Base-by-base conservation (phyloP, 2,329 filamentous ascomycete species). In the Cladosporium sp. region DNA sequence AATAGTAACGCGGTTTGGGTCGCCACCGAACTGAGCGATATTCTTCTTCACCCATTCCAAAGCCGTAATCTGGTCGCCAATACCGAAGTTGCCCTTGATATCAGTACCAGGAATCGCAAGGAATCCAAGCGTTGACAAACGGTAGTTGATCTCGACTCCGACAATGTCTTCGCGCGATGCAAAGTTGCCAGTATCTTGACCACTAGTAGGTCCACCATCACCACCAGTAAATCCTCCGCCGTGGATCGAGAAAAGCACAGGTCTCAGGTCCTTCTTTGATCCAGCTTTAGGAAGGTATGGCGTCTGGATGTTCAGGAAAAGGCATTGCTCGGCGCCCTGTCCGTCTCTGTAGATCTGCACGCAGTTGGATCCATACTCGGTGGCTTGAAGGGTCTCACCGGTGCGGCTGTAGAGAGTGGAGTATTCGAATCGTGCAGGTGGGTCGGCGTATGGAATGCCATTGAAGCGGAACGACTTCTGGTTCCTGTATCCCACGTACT, bases 111-210 rank as follows among this genome's bases (percentile, higher is more conserved):
- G 79, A 8, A 87, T 78, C 0, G 86, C 86, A 0, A 88, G 76
- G 69, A 87, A 88, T 0, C 86, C 86, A 0, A 88, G 78, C 0
- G 84, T 86, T 0, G 79, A 81, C 3, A 88, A 75, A 10, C 87
- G 83, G 73, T 88, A 88, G 76, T 88, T 88, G 76, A 88, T 84
- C 8, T 76, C 76, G 5, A 89, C 86, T 3, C 86, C 80, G 0
- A 89, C 84, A 21, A 88, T 80, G 67, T 88, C 86, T 25, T 85
- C 85, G 58, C 85, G 80, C 2, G 84, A 86, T 0, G 83, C 86
- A 3, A 88, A 70, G 66, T 76, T 80, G 36, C 83, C 83, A 23
- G 85, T 84, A 67, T 88, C 86, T 11, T 72, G 72, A 1, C 73
- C 74, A 11, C 75, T 68, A 58, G 76, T 74, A 7, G 75, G 70